Evolutionary conservation across 306 rosid species (phyloP), one percentile per base, ranked within the genome.

Genomic region (Lathyrus sativus): DNA sequence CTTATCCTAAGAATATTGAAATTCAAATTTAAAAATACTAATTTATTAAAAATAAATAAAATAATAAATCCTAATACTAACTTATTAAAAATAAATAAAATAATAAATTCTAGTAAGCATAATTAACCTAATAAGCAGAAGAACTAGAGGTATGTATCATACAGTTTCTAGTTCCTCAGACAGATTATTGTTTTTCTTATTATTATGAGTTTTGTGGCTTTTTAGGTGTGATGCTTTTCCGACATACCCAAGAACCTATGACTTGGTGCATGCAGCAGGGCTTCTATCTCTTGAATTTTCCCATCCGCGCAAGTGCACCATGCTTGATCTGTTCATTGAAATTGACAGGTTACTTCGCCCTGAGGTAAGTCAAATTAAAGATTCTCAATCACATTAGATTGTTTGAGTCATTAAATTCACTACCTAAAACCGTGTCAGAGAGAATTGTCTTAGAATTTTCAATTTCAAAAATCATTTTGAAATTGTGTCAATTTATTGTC

Each of bases 211-310:
- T 57, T 28, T 37, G 65, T 74, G 18, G 70, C 70, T 35, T 79
- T 79, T 62, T 79, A 93, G 97, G 99, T 93, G 99, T 6, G 99
- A 93, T 68, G 84, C 97, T 45, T 93, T 93, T 83, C 97, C 97
- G 54, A 85, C 97, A 1, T 93, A 93, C 67, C 96, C 99, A 14
- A 88, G 97, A 84, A 84, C 96, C 41, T 93, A 93, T 75, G 99
- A 93, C 85, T 75, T 93, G 86, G 97, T 93, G 75, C 99, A 93
- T 80, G 97, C 97, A 14, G 88, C 87, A 12, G 97, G 97, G 62
- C 87, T 93, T 74, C 82, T 93, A 61, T 85, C 97, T 42, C 96
- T 90, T 74, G 89, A 93, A 81, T 70, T 71, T 61, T 72, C 76
- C 57, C 84, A 81, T 74, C 85, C 70, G 66, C 86, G 75, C 56